Evolutionary conservation across 306 rosid genomes (phyloP), one percentile per base, ranked within the genome.

Genomic region (Oxytropis ochrocephala): DNA sequence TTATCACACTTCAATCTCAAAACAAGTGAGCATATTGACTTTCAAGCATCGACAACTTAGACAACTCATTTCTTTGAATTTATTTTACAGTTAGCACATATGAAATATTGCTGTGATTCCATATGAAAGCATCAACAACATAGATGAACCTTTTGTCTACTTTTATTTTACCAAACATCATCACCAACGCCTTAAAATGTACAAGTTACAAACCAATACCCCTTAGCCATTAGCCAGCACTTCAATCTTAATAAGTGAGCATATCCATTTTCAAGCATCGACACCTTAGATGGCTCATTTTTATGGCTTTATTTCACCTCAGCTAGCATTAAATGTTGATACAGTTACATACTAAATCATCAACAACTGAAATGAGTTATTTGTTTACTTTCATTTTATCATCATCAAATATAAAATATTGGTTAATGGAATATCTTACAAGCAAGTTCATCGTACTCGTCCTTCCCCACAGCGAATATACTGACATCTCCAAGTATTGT

Each of bases 401-500:
- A 53, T 60, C 17, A 43, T 41, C 35, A 19, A 30, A 44, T 36
- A 29, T 39, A 51, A 49, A 62, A 55, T 63, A 72, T 36, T 43
- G 61, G 64, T 62, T 50, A 11, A 47, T 16, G 12, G 75, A 64
- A 69, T 71, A 88, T n/a, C 96, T 55, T 82, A 92, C 96, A 80
- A 19, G 98, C 95, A 83, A 92, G 92, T 80, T 89, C 98, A 66
- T 89, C 96, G 30, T 87, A 88, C 78, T 82, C 96, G 2, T 93
- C 98, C 86, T 93, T 93, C 59, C 98, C 98, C 70, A 88, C 94
- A 42, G 88, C 78, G 59, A 79, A 93, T 74, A 93, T 86, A 74
- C 91, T 86, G 81, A 93, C 97, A 82, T 93, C 97, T 18, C 98
- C 98, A 33, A 93, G 94, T 59, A 88, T 89, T 3, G 96, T 90